Conservation (phyloP, 192 early-diverging fungal species). For the Coemansia sp. region DNA sequence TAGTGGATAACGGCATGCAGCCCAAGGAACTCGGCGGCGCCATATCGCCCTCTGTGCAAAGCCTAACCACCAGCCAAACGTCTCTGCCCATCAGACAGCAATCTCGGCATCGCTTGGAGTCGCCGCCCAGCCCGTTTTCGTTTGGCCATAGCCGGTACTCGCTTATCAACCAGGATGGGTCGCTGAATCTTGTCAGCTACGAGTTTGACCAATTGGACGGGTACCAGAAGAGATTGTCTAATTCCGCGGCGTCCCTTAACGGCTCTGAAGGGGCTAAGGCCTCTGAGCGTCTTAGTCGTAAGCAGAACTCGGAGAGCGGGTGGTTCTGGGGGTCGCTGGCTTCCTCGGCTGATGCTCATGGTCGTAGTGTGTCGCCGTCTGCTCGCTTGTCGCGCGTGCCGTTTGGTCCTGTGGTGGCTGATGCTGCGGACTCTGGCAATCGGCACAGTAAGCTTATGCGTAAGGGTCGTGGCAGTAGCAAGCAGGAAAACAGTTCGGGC, state of each 20-base stretch:
- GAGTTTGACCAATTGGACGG: conserved; percentile 55
- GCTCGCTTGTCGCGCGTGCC: neutral
- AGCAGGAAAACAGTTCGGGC: conserved; percentile 5
- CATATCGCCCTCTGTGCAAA: conserved; percentile 6
- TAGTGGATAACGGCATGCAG: conserved; percentile 14
- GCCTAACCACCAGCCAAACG: conserved; percentile 24
- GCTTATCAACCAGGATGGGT: conserved; percentile 56
- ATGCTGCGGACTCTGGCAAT: neutral
- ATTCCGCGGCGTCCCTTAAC: conserved; percentile 14
- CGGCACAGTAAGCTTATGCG: conserved; percentile 46
- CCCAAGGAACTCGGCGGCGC: neutral
- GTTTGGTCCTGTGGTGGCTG: neutral
- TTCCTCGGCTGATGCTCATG: conserved; percentile 12
- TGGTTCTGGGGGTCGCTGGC: conserved; percentile 37
- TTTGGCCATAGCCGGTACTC: conserved; percentile 57
- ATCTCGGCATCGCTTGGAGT: conserved; percentile 8
- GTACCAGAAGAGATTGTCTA: conserved; percentile 49
- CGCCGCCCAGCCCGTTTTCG: conserved; percentile 49
- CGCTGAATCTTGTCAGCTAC: conserved; percentile 46
- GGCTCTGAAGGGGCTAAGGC: conserved; percentile 12
- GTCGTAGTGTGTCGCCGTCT: conserved; percentile 8
- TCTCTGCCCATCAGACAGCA: conserved; percentile 20
- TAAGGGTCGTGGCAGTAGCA: conserved; percentile 11
- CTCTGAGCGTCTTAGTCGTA: conserved; percentile 30
- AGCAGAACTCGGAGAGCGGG: conserved; percentile 22